Evolutionary conservation across 164 flowering plant genomes (phyloP).

Genomic region (Tetracentron sinense): DNA sequence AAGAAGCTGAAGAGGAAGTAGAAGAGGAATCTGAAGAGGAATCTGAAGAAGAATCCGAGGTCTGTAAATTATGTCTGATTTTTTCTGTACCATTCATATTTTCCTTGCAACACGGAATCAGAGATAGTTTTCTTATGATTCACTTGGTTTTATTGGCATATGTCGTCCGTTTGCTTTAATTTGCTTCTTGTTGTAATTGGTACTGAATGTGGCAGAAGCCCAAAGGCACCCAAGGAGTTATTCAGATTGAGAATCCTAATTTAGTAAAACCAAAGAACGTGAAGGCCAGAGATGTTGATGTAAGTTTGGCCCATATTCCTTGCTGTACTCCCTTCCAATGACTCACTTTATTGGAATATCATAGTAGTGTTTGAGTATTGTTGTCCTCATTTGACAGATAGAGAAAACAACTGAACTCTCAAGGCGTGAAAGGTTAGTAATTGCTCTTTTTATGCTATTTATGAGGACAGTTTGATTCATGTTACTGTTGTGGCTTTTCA

Average conservation of each 20-base stretch:
- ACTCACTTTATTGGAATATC: background rate
- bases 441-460: background rate
- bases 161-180: background rate
- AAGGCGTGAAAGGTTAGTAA: slow-evolving; percentile 38
- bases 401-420: slow-evolving; percentile 40
- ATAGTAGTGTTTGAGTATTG: background rate
- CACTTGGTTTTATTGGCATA: background rate
- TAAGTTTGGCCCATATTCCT: slow-evolving; percentile 27
- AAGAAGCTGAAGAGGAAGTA: slow-evolving; percentile 45
- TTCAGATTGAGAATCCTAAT: slow-evolving; percentile 84
- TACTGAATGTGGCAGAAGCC: slow-evolving; percentile 37
- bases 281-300: slow-evolving; percentile 82
- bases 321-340: background rate
- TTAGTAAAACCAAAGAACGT: slow-evolving; percentile 63
- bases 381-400: slow-evolving; percentile 20
- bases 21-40: slow-evolving; percentile 53
- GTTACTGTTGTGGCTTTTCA: too few relatives aligned
- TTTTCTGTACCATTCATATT: too few relatives aligned
- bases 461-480: too few relatives aligned
- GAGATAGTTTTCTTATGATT: background rate
- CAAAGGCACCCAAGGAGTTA: slow-evolving; percentile 78
- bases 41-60: slow-evolving; percentile 63
- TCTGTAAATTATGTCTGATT: slow-evolving; percentile 4
- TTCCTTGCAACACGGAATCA: background rate
- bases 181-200: slow-evolving; percentile 4